Conservation (phyloP, 1,139 yeast genomes). For the Protomyces lactucae-debilis region DNA sequence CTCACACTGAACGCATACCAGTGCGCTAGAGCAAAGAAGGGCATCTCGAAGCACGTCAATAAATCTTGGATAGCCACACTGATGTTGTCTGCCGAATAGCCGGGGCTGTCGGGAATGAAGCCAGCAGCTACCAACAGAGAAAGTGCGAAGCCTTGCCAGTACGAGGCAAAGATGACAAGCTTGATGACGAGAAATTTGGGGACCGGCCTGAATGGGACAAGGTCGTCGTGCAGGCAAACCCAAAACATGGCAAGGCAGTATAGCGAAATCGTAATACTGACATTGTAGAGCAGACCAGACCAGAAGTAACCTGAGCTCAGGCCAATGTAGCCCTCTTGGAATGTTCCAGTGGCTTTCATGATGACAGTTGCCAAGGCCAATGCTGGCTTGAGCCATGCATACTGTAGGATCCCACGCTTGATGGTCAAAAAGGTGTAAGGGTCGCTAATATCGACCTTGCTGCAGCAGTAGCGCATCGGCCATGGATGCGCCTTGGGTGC, state of each 20-base stretch:
- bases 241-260: constrained; percentile 87
- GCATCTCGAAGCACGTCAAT: constrained; percentile 73
- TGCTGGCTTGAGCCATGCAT: constrained; percentile 90
- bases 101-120: constrained; percentile 43
- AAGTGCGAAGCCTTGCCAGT: constrained; percentile 86
- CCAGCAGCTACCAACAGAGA: constrained; percentile 58
- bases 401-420: constrained; percentile 84
- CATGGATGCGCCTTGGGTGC: constrained; percentile 58
- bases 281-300: constrained; percentile 67
- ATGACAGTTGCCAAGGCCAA: constrained; percentile 57
- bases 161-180: constrained; percentile 87
- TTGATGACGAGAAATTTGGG: constrained; percentile 91
- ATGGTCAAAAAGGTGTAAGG: constrained; percentile 71
- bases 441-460: constrained; percentile 74
- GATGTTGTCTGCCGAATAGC: constrained; percentile 39
- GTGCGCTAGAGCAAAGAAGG: constrained; percentile 83
- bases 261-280: constrained; percentile 73
- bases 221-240: constrained; percentile 75
- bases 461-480: constrained; percentile 54
- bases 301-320: constrained; percentile 54
- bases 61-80: constrained; percentile 68
- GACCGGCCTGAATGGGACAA: constrained; percentile 77
- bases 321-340: constrained; percentile 48
- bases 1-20: constrained; percentile 75
- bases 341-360: constrained; percentile 50